These are phyloP conservation scores for Eimeria brunetti DNA, from an alignment of 169 alveolate genomes.

Conservation along the genomic window DNA sequence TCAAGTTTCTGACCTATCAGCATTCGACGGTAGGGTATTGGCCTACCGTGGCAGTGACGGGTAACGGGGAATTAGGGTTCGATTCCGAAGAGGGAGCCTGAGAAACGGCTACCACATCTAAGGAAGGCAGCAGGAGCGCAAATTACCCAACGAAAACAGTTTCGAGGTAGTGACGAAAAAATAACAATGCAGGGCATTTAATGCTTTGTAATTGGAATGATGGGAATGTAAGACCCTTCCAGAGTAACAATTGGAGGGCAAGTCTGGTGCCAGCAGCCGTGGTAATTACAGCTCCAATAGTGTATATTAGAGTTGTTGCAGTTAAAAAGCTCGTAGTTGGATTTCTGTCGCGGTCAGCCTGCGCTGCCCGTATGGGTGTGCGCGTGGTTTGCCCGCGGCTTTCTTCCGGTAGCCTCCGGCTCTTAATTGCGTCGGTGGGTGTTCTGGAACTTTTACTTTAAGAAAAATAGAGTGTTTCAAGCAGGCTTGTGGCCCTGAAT, in stretches of 20 bases:
- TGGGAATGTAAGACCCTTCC: conserved; percentile 89
- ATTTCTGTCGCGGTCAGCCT: not conserved
- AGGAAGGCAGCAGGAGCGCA: conserved; percentile 98
- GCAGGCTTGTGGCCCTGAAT: conserved; percentile 92
- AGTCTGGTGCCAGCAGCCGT: conserved; percentile 97
- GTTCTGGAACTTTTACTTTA: conserved; percentile 83
- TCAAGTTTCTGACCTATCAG: conserved; percentile 85
- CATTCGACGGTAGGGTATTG: conserved; percentile 96
- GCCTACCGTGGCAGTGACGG: conserved; percentile 97
- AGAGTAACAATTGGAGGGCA: conserved; percentile 95
- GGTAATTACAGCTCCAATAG: conserved; percentile 96
- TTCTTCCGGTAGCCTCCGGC: not conserved
- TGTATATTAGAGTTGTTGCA: conserved; percentile 95
- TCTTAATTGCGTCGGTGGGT: conserved; percentile 36
- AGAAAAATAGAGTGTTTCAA: conserved; percentile 94
- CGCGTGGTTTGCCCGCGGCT: not conserved
- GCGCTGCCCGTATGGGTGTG: conserved; percentile 19
- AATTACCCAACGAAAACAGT: conserved; percentile 89
- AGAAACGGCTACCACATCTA: conserved; percentile 97
- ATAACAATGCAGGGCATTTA: conserved; percentile 92
- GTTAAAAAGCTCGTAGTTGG: conserved; percentile 93
- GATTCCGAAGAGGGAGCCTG: conserved; percentile 98
- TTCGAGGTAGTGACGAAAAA: conserved; percentile 96
- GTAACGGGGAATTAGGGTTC: conserved; percentile 97
- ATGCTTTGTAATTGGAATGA: conserved; percentile 93